Evolutionary conservation across 1,284 basidiomycete species (phyloP).

Genomic region (Neolentinus lepideus): DNA sequence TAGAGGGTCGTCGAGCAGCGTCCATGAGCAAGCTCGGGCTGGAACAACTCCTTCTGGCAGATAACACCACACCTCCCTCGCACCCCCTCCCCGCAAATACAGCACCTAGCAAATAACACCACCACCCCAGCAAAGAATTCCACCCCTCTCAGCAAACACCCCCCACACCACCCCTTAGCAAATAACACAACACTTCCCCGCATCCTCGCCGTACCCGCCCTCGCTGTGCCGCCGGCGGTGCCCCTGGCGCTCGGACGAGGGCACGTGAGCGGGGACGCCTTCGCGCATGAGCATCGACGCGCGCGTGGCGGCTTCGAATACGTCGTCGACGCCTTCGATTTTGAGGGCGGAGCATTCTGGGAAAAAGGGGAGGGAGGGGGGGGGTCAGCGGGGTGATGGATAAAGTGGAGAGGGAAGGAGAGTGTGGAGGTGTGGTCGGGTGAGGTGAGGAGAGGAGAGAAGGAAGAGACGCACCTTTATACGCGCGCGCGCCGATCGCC

Average conservation of each 20-base stretch:
- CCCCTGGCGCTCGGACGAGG: constrained; percentile 18
- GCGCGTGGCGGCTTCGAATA: constrained; percentile 91
- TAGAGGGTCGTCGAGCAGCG: no score
- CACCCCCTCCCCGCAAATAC: no score
- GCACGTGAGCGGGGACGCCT: constrained; percentile 48
- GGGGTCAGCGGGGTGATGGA: neutral
- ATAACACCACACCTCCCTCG: no score
- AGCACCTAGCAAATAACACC: constrained; percentile 30
- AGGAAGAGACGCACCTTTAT: constrained; percentile 37
- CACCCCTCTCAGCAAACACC: constrained; percentile 32
- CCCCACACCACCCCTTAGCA: constrained; percentile 20
- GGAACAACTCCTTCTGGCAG: no score
- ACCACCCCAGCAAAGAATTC: constrained; percentile 26
- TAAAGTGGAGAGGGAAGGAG: neutral
- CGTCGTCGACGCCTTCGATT: constrained; percentile 91
- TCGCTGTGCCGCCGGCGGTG: constrained; percentile 48
- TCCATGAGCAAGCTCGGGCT: no score
- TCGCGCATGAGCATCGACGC: constrained; percentile 93
- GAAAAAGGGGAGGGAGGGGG: no score
- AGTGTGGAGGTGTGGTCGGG: no score
- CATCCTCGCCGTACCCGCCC: constrained; percentile 37
- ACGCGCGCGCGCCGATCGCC: constrained; percentile 81
- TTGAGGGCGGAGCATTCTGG: constrained; percentile 83
- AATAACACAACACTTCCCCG: constrained; percentile 31
- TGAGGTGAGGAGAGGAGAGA: neutral